Evolutionary conservation across 768 basidiomycete genomes (phyloP).

Genomic region (Cyclocybe aegerita): DNA sequence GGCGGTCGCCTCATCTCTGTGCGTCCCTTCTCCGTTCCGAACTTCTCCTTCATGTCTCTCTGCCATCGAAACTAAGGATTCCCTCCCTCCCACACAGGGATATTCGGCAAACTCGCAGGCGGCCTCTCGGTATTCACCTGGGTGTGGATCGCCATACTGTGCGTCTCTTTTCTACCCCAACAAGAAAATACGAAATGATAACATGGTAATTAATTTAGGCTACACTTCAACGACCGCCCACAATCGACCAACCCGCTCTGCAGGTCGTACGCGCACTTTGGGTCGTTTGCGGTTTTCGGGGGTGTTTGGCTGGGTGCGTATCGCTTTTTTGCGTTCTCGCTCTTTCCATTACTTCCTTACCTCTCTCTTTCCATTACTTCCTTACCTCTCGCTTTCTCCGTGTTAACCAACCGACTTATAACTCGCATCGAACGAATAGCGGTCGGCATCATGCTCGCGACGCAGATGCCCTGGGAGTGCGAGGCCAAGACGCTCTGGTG

Average conservation of each 20-base stretch:
- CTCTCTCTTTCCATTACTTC: too few relatives aligned
- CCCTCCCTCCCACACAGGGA: constrained; percentile 15
- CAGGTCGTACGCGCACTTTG: constrained; percentile 30
- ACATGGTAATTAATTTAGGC: too few relatives aligned
- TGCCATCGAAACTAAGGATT: neutral
- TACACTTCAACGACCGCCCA: constrained; percentile 28
- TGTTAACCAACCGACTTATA: neutral
- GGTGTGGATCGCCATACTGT: constrained; percentile 34
- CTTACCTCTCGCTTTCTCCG: neutral
- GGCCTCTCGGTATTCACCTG: constrained; percentile 28
- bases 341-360: neutral
- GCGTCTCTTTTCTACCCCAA: too few relatives aligned
- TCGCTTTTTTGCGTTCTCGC: constrained; percentile 1
- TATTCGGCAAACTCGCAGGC: constrained; percentile 32
- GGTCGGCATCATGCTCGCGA: constrained; percentile 32
- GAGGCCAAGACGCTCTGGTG: constrained; percentile 30
- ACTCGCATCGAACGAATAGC: constrained; percentile 14
- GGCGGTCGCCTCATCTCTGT: constrained; percentile 30
- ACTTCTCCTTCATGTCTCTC: neutral
- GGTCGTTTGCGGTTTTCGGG: constrained; percentile 27
- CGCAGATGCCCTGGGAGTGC: constrained; percentile 32
- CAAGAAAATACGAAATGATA: too few relatives aligned
- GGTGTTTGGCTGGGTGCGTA: constrained; percentile 34
- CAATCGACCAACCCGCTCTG: constrained; percentile 28
- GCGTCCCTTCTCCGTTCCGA: constrained; percentile 7